Evolutionary conservation across 164 flowering plant species (phyloP).

Genomic region (Akebia trifoliata): DNA sequence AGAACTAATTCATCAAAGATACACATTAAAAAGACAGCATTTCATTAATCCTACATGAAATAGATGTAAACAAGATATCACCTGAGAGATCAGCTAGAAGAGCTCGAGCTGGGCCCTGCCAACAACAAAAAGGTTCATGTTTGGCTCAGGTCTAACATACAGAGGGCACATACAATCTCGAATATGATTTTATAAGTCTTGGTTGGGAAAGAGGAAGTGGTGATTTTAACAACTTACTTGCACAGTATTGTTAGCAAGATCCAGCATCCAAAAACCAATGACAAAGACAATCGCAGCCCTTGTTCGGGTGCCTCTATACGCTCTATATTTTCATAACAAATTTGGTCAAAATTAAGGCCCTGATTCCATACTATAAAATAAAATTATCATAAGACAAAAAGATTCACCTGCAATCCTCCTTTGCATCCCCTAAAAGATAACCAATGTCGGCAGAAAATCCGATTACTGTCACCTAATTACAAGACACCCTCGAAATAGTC

Average conservation of each 20-base stretch:
- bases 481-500: conserved; percentile 29
- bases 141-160: neutral
- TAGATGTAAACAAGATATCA: conserved; percentile 15
- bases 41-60: conserved; percentile 5
- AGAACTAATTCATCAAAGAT: neutral
- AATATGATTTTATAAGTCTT: neutral
- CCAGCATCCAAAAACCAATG: conserved; percentile 98
- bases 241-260: conserved; percentile 98
- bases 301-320: conserved; percentile 83
- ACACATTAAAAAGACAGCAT: neutral
- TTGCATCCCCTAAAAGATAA: conserved; percentile 83
- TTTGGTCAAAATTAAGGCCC: conserved; percentile 2
- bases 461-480: conserved; percentile 82
- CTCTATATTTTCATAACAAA: conserved; percentile 43
- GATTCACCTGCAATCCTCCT: conserved; percentile 85
- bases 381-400: neutral
- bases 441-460: conserved; percentile 99
- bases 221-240: conserved; percentile 50
- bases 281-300: conserved; percentile 83
- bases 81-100: conserved; percentile 97
- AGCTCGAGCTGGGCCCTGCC: conserved; percentile 98
- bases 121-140: conserved; percentile 9
- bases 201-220: conserved; percentile 3
- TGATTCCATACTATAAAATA: neutral
- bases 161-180: neutral